Conservation (phyloP, 352 stramenopile genomes). For the Thraustochytrium striatum region DNA sequence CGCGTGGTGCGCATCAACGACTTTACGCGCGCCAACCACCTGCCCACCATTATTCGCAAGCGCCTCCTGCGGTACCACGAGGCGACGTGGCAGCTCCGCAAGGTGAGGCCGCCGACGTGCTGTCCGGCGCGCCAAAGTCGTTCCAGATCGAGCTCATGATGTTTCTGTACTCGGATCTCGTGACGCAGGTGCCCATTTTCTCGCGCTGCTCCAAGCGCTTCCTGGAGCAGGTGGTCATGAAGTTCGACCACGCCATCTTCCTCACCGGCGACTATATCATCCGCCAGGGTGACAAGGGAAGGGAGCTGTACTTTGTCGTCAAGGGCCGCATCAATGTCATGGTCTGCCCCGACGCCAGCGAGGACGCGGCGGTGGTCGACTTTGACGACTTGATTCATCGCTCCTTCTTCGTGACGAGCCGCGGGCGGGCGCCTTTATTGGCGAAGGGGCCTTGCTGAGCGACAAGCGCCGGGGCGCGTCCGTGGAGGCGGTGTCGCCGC, state of each 20-base stretch:
- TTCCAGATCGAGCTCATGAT: conserved; percentile 42
- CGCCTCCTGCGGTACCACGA: conserved; percentile 32
- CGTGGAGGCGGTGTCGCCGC: not conserved
- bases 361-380: not conserved
- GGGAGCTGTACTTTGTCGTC: conserved; percentile 26
- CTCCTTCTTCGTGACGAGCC: conserved; percentile 14
- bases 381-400: conserved; percentile 37
- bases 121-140: conserved; percentile 19
- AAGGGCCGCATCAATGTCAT: conserved; percentile 24
- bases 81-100: conserved; percentile 40
- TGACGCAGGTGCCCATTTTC: conserved; percentile 24
- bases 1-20: conserved; percentile 15
- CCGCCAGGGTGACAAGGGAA: conserved; percentile 23
- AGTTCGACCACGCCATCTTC: conserved; percentile 32
- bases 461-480: conserved; percentile 13
- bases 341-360: not conserved
- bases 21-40: conserved; percentile 16
- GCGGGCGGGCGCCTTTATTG: conserved; percentile 28
- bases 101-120: conserved; percentile 12
- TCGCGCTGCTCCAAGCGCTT: conserved; percentile 17
- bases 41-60: conserved; percentile 22
- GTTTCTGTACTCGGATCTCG: conserved; percentile 33
- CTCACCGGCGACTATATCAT: conserved; percentile 23
- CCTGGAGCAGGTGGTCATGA: conserved; percentile 36
- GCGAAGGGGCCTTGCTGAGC: conserved; percentile 23